Percentiles rank a stretch among this genome's conserved stretches.
phyloP scores from a whole-genome alignment of 108 stramenopile genomes.

The Fistulifera solaris region DNA sequence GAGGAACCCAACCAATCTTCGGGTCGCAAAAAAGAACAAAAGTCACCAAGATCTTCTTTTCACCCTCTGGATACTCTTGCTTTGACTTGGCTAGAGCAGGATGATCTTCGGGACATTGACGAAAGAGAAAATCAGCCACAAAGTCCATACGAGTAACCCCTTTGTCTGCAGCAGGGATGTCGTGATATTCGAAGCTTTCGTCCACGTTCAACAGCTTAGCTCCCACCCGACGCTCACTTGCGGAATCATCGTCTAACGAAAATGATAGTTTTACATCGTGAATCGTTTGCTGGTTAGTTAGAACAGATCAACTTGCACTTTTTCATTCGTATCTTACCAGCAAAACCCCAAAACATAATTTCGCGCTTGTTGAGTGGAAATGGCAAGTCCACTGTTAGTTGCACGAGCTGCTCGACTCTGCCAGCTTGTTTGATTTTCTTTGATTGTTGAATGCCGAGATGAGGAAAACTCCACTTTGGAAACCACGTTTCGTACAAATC shows the following conservation, averaged over 20 bases:
- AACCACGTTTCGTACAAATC: constrained; percentile 64
- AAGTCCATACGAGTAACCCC: constrained; percentile 43
- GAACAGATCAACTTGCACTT: too few relatives aligned
- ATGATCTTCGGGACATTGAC: constrained; percentile 60
- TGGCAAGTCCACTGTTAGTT: constrained; percentile 34
- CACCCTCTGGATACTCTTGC: constrained; percentile 20
- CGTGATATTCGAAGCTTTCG: constrained; percentile 23
- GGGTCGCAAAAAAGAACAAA: constrained; percentile 47
- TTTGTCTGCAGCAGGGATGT: constrained; percentile 19
- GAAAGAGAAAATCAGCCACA: constrained; percentile 37
- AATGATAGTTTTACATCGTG: constrained; percentile 42
- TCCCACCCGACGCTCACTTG: not conserved
- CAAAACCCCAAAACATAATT: constrained; percentile 38
- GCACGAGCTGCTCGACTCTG: constrained; percentile 47
- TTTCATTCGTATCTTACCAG: too few relatives aligned
- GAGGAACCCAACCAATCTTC: constrained; percentile 37
- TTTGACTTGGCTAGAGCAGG: constrained; percentile 21
- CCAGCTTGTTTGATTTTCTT: constrained; percentile 48
- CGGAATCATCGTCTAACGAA: constrained; percentile 18
- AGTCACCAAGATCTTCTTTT: constrained; percentile 42
- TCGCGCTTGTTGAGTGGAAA: constrained; percentile 53
- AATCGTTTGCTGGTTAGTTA: too few relatives aligned
- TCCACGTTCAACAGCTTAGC: constrained; percentile 22
- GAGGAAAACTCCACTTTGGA: constrained; percentile 46
- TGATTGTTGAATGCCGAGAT: constrained; percentile 33